Conservation (phyloP, 306 rosid species). For the Datisca glomerata region DNA sequence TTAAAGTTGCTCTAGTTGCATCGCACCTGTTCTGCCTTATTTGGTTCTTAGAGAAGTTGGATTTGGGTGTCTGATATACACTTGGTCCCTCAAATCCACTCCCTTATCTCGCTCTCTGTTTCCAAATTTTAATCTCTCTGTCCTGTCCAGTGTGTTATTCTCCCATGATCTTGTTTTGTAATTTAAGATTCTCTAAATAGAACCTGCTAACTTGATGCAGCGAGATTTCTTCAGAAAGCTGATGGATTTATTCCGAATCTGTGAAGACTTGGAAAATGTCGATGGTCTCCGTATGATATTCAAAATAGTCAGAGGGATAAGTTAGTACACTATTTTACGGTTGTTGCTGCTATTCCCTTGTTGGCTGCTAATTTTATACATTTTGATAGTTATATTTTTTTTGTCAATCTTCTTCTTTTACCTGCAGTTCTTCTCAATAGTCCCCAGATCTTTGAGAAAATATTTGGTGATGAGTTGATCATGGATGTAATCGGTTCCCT, state of each 20-base stretch:
- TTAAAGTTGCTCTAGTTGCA: too few relatives aligned
- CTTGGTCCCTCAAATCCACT: neutral
- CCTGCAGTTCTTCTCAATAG: conserved; percentile 81
- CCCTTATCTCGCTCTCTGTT: neutral
- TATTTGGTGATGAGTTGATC: conserved; percentile 69
- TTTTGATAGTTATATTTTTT: neutral
- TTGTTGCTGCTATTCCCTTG: neutral
- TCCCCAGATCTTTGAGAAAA: conserved; percentile 71
- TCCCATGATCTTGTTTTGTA: neutral
- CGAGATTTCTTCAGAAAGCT: conserved; percentile 79
- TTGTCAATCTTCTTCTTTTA: conserved; percentile 6
- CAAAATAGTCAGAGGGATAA: conserved; percentile 84
- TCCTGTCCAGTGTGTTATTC: neutral
- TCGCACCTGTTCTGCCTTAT: too few relatives aligned
- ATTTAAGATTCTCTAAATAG: conserved; percentile 7
- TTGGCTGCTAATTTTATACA: conserved; percentile 7
- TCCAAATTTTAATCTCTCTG: neutral
- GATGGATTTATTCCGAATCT: conserved; percentile 55
- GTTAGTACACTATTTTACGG: conserved; percentile 44
- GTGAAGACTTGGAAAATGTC: conserved; percentile 67
- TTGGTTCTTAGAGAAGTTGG: conserved; percentile 10
- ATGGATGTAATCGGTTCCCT: conserved; percentile 84
- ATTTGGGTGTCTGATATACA: neutral
- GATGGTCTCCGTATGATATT: conserved; percentile 88
- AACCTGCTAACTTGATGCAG: too few relatives aligned